A percentile compares a stretch with the other conserved stretches of the same genome.
phyloP scores from a whole-genome alignment of 179 eudicot genomes.

The Monotropa hypopitys region DNA sequence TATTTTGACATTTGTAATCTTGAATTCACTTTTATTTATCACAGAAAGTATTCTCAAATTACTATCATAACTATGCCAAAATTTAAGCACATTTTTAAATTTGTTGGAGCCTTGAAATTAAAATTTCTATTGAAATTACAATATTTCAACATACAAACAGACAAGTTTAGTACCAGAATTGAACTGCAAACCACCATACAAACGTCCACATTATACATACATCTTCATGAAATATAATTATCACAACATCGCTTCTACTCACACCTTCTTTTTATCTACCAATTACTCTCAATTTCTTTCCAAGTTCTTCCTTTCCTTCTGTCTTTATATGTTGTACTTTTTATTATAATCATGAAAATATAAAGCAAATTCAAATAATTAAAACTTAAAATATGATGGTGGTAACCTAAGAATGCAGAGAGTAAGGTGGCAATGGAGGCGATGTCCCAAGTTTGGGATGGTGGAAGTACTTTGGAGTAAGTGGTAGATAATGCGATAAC shows the following conservation, averaged over 20 bases:
- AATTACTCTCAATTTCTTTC: background rate
- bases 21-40: no score
- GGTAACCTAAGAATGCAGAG: constrained; percentile 1
- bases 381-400: background rate
- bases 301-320: background rate
- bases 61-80: no score
- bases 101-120: no score
- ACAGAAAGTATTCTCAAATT: no score
- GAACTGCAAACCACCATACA: no score
- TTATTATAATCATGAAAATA: background rate
- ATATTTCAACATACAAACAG: no score
- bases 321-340: background rate
- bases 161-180: no score
- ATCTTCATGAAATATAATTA: no score
- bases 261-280: background rate
- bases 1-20: no score
- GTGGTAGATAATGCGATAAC: background rate
- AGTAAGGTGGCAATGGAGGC: constrained; percentile 7
- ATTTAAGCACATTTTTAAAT: no score
- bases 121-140: no score
- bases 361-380: background rate
- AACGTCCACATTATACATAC: no score
- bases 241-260: background rate
- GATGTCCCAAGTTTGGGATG: background rate
- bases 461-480: background rate